Percentiles rank a stretch among this genome's conserved stretches.
These are phyloP conservation scores for Lachancea sp. DNA, from an alignment of 805 yeast genomes.

Conservation along the genomic window DNA sequence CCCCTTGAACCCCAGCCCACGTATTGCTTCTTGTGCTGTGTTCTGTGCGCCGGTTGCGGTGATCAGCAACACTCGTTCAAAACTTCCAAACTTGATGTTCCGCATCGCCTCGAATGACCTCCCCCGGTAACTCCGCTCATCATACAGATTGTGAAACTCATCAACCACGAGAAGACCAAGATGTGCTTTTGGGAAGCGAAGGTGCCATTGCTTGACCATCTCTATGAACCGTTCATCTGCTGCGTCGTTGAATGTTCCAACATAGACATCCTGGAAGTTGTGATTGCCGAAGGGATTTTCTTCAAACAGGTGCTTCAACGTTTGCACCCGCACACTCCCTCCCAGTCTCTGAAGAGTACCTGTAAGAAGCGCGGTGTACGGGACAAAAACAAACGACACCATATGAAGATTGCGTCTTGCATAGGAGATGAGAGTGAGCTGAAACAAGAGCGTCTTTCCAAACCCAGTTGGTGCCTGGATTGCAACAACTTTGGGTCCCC, in stretches of 20 bases:
- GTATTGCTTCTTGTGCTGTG: not conserved
- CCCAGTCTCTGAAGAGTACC: not conserved
- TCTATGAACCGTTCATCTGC: not conserved
- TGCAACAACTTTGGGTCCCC: not conserved
- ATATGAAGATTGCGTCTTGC: not conserved
- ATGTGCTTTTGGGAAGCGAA: no score
- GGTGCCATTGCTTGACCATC: not conserved
- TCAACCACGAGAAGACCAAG: not conserved
- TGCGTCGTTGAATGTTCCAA: no score
- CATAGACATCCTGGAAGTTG: no score
- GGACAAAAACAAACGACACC: no score
- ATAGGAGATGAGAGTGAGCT: not conserved
- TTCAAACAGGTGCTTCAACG: not conserved
- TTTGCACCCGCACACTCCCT: not conserved
- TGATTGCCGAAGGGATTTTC: not conserved
- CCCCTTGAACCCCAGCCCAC: not conserved
- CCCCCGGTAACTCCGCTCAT: not conserved
- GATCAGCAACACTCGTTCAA: not conserved
- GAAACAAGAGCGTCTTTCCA: not conserved
- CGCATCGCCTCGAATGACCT: not conserved
- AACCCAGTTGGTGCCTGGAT: not conserved
- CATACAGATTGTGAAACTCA: not conserved
- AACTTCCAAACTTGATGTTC: not conserved
- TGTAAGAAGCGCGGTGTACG: no score
- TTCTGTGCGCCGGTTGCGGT: not conserved